Evolutionary conservation across 2,329 filamentous ascomycete species (phyloP), one percentile per base, ranked within the genome.

Genomic region (Alternaria postmessia): DNA sequence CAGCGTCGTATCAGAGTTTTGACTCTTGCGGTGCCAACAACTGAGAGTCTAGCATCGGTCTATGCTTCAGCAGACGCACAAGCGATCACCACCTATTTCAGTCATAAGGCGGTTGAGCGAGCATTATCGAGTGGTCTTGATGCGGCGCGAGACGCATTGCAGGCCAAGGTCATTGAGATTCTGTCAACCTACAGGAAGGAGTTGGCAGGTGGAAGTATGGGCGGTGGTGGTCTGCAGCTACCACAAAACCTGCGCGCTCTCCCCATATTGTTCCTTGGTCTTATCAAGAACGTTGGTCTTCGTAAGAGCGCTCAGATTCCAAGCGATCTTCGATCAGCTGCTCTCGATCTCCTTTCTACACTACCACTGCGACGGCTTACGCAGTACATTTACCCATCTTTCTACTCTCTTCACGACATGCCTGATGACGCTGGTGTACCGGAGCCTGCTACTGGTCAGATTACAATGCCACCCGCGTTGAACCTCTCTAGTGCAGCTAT

Each of bases 151-250:
- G 95, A 99, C 79, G 91, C 93, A 47, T 84, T 98, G 43, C 93
- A 97, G 78, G 88, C 89, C 67, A 99, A 99, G 85, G 84, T 97
- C 42, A 91, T 93, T 28, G 95, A 99, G 81, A 87, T 99, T 49
- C 84, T 99, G 61, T 91, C 94, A 78, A 98, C 94, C 0, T 99
- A 97, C 83, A 91, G 93, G 81, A 98, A 98, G 83, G 95, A 99
- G 79, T 86, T 99, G 60, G 94, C 92, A 16, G 94, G 94, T 66
- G 94, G 94, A 66, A 97, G 94, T 80, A 95, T 97, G 87, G 94
- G 94, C 52, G 94, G 89, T 28, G 89, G 93, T 54, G 94, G 94
- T 47, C 84, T 99, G 18, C 95, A 97, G 76, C 95, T 98, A 84
- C 94, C 95, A 20, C 90, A 92, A 61, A 99, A 99, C 79, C 83